phyloP scores from a whole-genome alignment of 1,139 yeast species.

The Zygoascus sp. region DNA sequence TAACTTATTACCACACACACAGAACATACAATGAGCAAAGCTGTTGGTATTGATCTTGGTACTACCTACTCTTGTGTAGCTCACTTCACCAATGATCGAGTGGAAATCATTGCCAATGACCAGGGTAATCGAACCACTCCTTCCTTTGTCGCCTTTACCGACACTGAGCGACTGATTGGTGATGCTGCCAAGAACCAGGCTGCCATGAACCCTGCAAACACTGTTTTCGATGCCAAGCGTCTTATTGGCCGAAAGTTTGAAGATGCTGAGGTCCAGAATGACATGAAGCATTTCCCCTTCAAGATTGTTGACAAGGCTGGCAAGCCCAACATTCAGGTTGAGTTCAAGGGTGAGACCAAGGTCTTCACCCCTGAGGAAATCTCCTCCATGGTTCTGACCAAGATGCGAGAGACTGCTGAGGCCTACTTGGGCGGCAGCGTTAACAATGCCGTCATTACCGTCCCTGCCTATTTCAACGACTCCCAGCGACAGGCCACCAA shows the following conservation, averaged over 20 bases:
- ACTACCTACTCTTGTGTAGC: slow-evolving; percentile 99
- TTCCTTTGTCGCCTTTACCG: slow-evolving; percentile 94
- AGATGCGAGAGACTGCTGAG: slow-evolving; percentile 95
- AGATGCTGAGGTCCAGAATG: slow-evolving; percentile 87
- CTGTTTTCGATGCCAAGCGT: slow-evolving; percentile 96
- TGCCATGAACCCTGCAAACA: slow-evolving; percentile 93
- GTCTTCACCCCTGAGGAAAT: slow-evolving; percentile 93
- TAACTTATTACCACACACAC: slow-evolving; percentile 10
- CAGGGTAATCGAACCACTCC: slow-evolving; percentile 99
- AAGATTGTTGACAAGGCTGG: slow-evolving; percentile 81
- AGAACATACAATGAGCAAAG: slow-evolving; percentile 27
- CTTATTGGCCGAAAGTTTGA: slow-evolving; percentile 88
- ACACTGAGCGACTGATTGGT: slow-evolving; percentile 95
- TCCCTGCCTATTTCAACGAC: slow-evolving; percentile 94
- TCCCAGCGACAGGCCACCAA: slow-evolving; percentile 97
- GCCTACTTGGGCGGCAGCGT: slow-evolving; percentile 82
- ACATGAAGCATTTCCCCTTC: slow-evolving; percentile 95
- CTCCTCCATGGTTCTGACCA: slow-evolving; percentile 89
- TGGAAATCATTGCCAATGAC: slow-evolving; percentile 93
- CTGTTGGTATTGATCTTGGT: slow-evolving; percentile 85
- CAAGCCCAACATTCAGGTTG: slow-evolving; percentile 86
- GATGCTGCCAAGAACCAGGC: slow-evolving; percentile 99
- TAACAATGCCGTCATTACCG: slow-evolving; percentile 87
- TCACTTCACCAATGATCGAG: slow-evolving; percentile 85
- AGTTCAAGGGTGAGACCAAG: slow-evolving; percentile 90